These are phyloP conservation scores for Clitocybe nebularis DNA, from an alignment of 1,284 basidiomycete genomes.

Conservation along the genomic window DNA sequence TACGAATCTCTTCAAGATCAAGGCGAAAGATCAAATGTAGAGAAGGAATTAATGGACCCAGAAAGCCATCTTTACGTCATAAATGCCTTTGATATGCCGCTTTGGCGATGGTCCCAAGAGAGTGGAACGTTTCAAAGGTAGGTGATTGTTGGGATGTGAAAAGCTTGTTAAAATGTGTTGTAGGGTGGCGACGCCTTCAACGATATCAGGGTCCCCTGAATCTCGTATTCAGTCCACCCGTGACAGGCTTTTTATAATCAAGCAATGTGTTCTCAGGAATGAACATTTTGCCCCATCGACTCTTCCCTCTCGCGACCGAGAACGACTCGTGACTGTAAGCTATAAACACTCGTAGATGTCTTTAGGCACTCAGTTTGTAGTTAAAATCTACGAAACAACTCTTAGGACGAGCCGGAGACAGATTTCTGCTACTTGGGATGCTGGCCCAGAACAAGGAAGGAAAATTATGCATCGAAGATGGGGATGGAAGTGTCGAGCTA, in stretches of 20 bases:
- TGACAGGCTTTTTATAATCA: slow-evolving; percentile 83
- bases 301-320: slow-evolving; percentile 80
- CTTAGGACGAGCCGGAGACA: slow-evolving; percentile 84
- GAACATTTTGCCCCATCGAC: slow-evolving; percentile 97
- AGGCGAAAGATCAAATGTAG: slow-evolving; percentile 50
- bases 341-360: not conserved
- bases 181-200: slow-evolving; percentile 45
- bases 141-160: slow-evolving; percentile 12
- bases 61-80: slow-evolving; percentile 83
- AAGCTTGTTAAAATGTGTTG: slow-evolving; percentile 1
- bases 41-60: slow-evolving; percentile 72
- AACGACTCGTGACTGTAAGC: slow-evolving; percentile 79
- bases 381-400: slow-evolving; percentile 96
- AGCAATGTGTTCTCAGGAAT: slow-evolving; percentile 86
- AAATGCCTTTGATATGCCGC: slow-evolving; percentile 92
- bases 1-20: slow-evolving; percentile 80
- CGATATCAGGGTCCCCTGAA: slow-evolving; percentile 75
- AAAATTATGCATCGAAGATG: slow-evolving; percentile 87
- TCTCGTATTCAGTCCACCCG: slow-evolving; percentile 75
- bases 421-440: slow-evolving; percentile 94
- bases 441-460: slow-evolving; percentile 88
- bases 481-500: slow-evolving; percentile 86
- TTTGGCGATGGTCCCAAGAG: slow-evolving; percentile 85
- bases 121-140: slow-evolving; percentile 84
- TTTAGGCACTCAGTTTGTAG: slow-evolving; percentile 34